Evolutionary conservation across 176 grass and related monocot species (phyloP), one percentile per base, ranked within the genome.

Genomic region (Ananas comosus): DNA sequence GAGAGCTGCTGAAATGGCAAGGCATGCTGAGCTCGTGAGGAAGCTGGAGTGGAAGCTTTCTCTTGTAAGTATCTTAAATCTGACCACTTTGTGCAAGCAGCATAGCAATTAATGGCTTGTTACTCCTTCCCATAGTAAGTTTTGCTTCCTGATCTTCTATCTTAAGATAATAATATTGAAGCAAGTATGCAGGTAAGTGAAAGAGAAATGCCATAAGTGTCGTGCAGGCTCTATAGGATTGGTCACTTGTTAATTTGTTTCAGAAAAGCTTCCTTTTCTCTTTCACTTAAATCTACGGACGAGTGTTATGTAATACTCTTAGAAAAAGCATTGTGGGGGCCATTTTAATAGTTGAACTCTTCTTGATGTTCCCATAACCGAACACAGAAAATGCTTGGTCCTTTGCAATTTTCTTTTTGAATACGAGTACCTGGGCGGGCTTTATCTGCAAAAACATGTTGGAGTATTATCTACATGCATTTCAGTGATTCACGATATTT

Each of bases 31-130:
- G 19, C 83, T 94, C 17, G 83, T 90, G 19, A 84, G 81, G 70
- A 90, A 87, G 86, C 66, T 94, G 80, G 91, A 94, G 72, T 84
- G 78, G 80, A 94, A 90, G 81, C 86, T 94, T 58, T 64, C 70
- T 66, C 59, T 85, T 76, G 91, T 94, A 87, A 94, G 80, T 87
- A 48, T 47, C 57, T 17, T 67, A 14, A 67, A 49, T 67, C 48
- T 67, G 29, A 49, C n/a, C n/a, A 49, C 9, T 48, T 18, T 29
- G 7, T 14, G 25, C 42, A 28, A 66, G 12, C 13, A 66, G 23
- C 27, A 17, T 66, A 66, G 27, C 33, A 42, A 42, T 42, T 42
- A 42, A 42, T 42, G 33, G 0, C 33, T 42, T 42, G 33, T 42
- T 42, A 42, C 33, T 42, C 33, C 5, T 42, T 42, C 7, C 33